phyloP scores from a whole-genome alignment of 108 stramenopile genomes.

The Cyclotella baltica region DNA sequence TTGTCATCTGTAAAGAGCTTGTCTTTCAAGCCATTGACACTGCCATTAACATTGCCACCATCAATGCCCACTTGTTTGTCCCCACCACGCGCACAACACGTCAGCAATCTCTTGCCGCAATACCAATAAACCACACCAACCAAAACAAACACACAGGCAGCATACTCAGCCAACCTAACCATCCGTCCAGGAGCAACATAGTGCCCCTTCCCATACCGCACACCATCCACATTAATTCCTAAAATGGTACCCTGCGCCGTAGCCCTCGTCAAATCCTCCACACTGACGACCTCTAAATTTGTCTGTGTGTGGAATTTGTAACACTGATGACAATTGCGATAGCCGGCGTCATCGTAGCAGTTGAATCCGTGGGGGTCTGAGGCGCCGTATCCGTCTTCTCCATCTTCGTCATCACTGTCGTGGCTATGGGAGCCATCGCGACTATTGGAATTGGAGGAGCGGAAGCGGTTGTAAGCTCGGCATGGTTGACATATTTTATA shows the following conservation, averaged over 20 bases:
- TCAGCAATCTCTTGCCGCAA: too few species aligned
- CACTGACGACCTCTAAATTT: slow-evolving; percentile 54
- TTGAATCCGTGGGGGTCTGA: slow-evolving; percentile 21
- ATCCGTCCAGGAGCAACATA: too few species aligned
- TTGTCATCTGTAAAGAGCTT: too few species aligned
- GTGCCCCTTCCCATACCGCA: slow-evolving; percentile 8
- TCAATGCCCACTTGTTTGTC: too few species aligned
- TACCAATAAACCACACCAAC: too few species aligned
- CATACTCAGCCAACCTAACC: too few species aligned
- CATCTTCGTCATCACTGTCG: slow-evolving; percentile 15
- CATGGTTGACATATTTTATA: slow-evolving; percentile 63
- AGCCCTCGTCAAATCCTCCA: slow-evolving; percentile 53
- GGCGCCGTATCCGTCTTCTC: slow-evolving; percentile 16
- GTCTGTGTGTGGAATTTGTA: slow-evolving; percentile 69
- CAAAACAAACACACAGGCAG: too few species aligned
- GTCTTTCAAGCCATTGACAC: too few species aligned
- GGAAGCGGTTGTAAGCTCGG: slow-evolving; percentile 55
- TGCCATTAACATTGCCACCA: too few species aligned
- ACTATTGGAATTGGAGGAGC: slow-evolving; percentile 22
- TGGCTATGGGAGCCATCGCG: neutral
- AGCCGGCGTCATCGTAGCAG: slow-evolving; percentile 53
- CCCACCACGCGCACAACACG: too few species aligned
- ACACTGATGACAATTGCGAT: slow-evolving; percentile 62
- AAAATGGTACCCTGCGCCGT: slow-evolving; percentile 51
- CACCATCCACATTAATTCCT: slow-evolving; percentile 20